Conservation (phyloP, 257 asterid genomes). For the Ligustrum vulgare region DNA sequence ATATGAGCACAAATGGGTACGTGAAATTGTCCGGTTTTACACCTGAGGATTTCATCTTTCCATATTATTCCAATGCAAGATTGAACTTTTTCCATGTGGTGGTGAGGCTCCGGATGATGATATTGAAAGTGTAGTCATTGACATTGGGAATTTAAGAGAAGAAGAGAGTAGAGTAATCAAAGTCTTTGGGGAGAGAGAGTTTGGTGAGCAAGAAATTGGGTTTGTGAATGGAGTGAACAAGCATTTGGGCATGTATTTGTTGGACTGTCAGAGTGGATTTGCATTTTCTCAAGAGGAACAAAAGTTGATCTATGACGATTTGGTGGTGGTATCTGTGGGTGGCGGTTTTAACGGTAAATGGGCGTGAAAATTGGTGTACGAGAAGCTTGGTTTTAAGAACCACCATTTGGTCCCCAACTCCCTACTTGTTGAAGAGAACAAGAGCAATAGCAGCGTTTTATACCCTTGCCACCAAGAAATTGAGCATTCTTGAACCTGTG, state of each 20-base stretch:
- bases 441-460: neutral
- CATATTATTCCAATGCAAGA: constrained; percentile 49
- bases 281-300: constrained; percentile 47
- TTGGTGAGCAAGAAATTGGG: too few species aligned
- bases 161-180: too few species aligned
- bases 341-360: constrained; percentile 12
- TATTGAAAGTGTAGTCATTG: too few species aligned
- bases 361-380: constrained; percentile 24
- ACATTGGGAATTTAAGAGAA: too few species aligned
- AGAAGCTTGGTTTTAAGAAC: constrained; percentile 23
- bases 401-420: constrained; percentile 4
- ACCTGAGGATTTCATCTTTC: constrained; percentile 52
- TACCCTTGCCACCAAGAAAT: neutral
- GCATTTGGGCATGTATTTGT: too few species aligned
- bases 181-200: too few species aligned
- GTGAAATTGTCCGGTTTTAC: constrained; percentile 77
- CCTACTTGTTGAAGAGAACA: too few species aligned
- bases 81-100: constrained; percentile 70
- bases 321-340: constrained; percentile 1
- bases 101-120: constrained; percentile 75
- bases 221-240: too few species aligned
- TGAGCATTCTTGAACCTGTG: too few species aligned
- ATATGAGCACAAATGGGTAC: constrained; percentile 74
- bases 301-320: constrained; percentile 36
- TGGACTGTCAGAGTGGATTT: constrained; percentile 44